Evolutionary conservation across 768 basidiomycete species (phyloP).

Genomic region (Cystofilobasidium bisporidii): DNA sequence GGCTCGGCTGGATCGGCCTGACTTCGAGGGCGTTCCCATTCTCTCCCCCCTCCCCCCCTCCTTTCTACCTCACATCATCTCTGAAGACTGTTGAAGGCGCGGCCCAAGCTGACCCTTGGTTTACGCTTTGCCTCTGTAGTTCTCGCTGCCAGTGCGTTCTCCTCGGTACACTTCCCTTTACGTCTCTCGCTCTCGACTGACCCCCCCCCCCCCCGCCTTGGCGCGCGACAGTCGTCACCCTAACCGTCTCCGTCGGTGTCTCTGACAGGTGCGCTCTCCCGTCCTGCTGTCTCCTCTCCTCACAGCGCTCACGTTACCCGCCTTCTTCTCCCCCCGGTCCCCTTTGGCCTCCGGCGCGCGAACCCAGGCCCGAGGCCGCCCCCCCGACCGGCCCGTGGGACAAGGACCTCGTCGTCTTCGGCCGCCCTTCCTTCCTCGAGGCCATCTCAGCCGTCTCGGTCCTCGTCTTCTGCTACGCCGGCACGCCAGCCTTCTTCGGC

Average conservation of each 20-base stretch:
- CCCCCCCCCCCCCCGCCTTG: constrained; percentile 9
- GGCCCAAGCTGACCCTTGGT: no score
- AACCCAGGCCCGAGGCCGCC: constrained; percentile 32
- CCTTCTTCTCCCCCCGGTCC: no score
- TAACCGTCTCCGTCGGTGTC: constrained; percentile 34
- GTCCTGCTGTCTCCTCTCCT: no score
- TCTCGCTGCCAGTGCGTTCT: no score
- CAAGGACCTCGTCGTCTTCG: constrained; percentile 28
- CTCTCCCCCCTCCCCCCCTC: no score
- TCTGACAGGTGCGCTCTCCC: constrained; percentile 18
- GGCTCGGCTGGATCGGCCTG: constrained; percentile 34
- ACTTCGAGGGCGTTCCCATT: constrained; percentile 21
- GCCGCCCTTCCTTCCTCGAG: constrained; percentile 29
- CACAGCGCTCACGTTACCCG: no score
- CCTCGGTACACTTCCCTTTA: not conserved
- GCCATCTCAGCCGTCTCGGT: constrained; percentile 38
- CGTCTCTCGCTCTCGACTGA: not conserved
- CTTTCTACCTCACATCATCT: no score
- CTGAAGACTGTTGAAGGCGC: no score
- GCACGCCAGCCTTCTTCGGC: constrained; percentile 24
- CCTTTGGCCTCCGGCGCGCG: no score
- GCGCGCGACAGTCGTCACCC: constrained; percentile 32
- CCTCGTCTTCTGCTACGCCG: constrained; percentile 33
- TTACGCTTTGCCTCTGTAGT: no score
- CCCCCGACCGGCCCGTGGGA: constrained; percentile 32